A percentile compares a stretch with the other conserved stretches of the same genome.
phyloP scores from a whole-genome alignment of 2,329 filamentous ascomycete species.

The Thermochaetoides dissita region DNA sequence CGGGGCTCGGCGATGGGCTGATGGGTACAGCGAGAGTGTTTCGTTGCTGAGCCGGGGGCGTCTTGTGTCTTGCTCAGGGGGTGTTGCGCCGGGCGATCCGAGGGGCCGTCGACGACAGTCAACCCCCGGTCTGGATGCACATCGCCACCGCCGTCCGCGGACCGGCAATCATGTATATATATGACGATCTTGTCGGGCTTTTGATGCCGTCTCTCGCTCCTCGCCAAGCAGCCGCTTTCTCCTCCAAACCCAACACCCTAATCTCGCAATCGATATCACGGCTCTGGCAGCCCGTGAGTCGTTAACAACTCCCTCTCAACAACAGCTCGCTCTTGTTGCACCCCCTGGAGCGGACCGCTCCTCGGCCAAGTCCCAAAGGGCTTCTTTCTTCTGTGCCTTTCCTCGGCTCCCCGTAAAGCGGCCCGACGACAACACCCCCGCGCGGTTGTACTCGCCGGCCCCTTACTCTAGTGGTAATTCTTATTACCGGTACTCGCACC shows the following conservation, averaged over 20 bases:
- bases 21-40: no score
- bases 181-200: not conserved
- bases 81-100: no score
- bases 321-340: not conserved
- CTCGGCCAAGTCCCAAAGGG: not conserved
- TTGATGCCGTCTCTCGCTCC: not conserved
- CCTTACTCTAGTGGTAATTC: no score
- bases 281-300: conserved; percentile 12
- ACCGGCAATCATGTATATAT: not conserved
- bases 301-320: not conserved
- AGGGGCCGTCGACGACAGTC: no score
- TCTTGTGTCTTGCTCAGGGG: no score
- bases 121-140: no score
- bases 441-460: no score
- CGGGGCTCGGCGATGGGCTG: no score
- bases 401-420: conserved; percentile 13
- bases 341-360: no score
- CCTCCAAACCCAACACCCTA: not conserved
- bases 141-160: no score
- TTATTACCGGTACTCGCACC: no score
- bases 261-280: not conserved
- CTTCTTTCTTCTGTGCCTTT: conserved; percentile 12
- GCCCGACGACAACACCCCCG: conserved; percentile 5
- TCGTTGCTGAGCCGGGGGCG: no score
- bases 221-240: conserved; percentile 6